A percentile compares a stretch with the other conserved stretches of the same genome.
These are phyloP conservation scores for Lactarius sanguifluus DNA, from an alignment of 768 basidiomycete genomes.

Conservation along the genomic window DNA sequence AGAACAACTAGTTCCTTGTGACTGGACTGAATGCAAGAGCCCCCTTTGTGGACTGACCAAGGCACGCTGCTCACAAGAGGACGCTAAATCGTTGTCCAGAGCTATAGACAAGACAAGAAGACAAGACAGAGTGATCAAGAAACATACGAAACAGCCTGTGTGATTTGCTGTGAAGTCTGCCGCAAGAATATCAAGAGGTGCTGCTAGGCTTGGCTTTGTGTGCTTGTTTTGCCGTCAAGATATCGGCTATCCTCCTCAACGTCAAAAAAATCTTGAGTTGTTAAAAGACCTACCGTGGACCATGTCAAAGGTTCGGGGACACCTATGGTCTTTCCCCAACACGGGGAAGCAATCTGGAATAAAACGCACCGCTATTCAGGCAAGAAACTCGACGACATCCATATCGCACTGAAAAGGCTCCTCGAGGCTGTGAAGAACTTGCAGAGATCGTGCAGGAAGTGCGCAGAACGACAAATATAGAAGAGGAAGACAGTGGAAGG, in stretches of 20 bases:
- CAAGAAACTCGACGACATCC: background rate
- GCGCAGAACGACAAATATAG: slow-evolving; percentile 1
- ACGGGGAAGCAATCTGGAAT: slow-evolving; percentile 13
- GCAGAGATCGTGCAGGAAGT: background rate
- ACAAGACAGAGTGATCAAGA: slow-evolving; percentile 29
- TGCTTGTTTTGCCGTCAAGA: slow-evolving; percentile 20
- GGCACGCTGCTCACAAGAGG: slow-evolving; percentile 17
- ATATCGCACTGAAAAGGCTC: slow-evolving; percentile 3
- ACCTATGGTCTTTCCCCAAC: slow-evolving; percentile 10
- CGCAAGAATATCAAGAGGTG: slow-evolving; percentile 16
- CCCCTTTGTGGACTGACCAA: slow-evolving; percentile 7
- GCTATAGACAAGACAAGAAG: slow-evolving; percentile 22
- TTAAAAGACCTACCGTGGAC: slow-evolving; percentile 7
- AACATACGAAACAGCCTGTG: slow-evolving; percentile 10
- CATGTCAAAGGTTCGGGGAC: slow-evolving; percentile 2
- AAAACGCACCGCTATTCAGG: slow-evolving; percentile 20
- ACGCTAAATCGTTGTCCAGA: slow-evolving; percentile 15
- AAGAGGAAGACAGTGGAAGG: slow-evolving; percentile 2
- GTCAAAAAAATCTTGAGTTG: slow-evolving; percentile 20
- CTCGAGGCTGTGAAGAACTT: slow-evolving; percentile 7
- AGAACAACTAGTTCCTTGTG: slow-evolving; percentile 17
- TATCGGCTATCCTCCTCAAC: slow-evolving; percentile 5
- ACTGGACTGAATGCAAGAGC: slow-evolving; percentile 27
- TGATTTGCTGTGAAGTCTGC: slow-evolving; percentile 22
- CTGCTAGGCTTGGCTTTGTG: slow-evolving; percentile 24